A percentile compares a stretch with the other conserved stretches of the same genome.
Evolutionary conservation across 148 eudicot species (phyloP).

Genomic region (Cornus florida): DNA sequence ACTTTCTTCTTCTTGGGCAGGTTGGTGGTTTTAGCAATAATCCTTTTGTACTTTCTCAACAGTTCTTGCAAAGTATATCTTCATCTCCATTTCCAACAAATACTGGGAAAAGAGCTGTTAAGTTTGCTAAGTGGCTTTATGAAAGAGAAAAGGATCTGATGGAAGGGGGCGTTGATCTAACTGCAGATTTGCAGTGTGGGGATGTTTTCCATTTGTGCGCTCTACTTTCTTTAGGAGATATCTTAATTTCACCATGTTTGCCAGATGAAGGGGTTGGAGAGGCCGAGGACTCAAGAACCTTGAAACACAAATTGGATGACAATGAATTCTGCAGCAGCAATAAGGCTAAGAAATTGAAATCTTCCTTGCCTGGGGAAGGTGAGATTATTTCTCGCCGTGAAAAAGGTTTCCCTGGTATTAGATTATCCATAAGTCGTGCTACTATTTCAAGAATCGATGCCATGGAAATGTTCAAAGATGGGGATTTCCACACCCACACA

Average conservation of each 20-base stretch:
- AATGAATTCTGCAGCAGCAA: slow-evolving; percentile 31
- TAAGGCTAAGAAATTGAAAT: slow-evolving; percentile 45
- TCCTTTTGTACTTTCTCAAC: slow-evolving; percentile 83
- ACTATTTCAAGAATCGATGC: slow-evolving; percentile 39
- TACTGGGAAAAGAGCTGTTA: slow-evolving; percentile 76
- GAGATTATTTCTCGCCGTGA: slow-evolving; percentile 69
- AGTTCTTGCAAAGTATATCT: slow-evolving; percentile 60
- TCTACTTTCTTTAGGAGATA: slow-evolving; percentile 69
- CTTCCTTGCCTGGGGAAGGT: slow-evolving; percentile 43
- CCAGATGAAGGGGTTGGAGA: slow-evolving; percentile 94
- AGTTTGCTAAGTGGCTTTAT: slow-evolving; percentile 63
- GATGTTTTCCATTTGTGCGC: slow-evolving; percentile 69
- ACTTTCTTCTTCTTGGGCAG: slow-evolving; percentile 40
- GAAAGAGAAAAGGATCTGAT: slow-evolving; percentile 65
- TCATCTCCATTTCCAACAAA: slow-evolving; percentile 69
- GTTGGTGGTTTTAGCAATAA: slow-evolving; percentile 60
- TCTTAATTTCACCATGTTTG: slow-evolving; percentile 64
- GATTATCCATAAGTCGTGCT: slow-evolving; percentile 50
- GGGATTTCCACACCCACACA: slow-evolving; percentile 10
- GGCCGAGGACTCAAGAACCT: slow-evolving; percentile 68
- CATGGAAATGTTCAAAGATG: slow-evolving; percentile 47
- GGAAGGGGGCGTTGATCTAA: slow-evolving; percentile 59
- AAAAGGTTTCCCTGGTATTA: slow-evolving; percentile 96
- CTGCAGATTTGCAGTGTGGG: slow-evolving; percentile 85
- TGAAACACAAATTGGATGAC: slow-evolving; percentile 62